Base-by-base conservation (phyloP, 805 yeast species). In the Wickerhamomyces sydowiorum region DNA sequence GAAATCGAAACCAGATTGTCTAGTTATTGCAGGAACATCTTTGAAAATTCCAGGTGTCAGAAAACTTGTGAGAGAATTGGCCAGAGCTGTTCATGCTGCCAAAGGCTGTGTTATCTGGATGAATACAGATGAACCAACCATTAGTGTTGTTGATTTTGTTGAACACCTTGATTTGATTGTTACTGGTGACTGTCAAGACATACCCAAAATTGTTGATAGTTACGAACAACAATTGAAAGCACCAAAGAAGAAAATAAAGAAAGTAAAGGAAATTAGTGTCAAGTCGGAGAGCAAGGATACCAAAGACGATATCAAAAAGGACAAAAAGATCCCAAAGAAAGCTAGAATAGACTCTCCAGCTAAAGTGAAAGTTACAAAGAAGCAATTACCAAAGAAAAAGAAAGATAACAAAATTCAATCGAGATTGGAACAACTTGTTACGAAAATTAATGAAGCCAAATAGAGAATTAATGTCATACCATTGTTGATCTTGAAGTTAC, bases 21-120 rank as follows among this genome's bases (percentile, higher is more conserved):
- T 88, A 36, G 63, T 89, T 7, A 81, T 89, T 39, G 86, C 84
- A 7, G 96, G 96, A 3, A 89, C 96, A 0, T 81, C 95, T 2
- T 67, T 89, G 44, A 81, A 85, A 55, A 89, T 89, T 22, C 88
- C 88, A 0, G 87, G 87, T 2, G 88, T 82, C 9, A 64, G 76
- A 50, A 64, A 81, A 43, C 56, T 82, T 36, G 82, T 79, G 8
- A 74, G 71, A 48, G 85, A 81, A 50, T 67, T 82, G 66, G 70
- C 82, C 1, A 70, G 70, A 44, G 71, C 73, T 7, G 78, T 81
- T 3, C 80, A 73, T 49, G 66, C 77, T 2, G 68, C 70, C 20
- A 73, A 69, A 39, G 86, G 87, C 1, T 72, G 74, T 44, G 75
- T 80, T 2, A 69, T 81, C 4, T 82, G 85, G 82, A 55, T 80